Evolutionary conservation across 2,329 filamentous ascomycete species (phyloP), one percentile per base, ranked within the genome.

Genomic region (Stagonosporopsis tanaceti): DNA sequence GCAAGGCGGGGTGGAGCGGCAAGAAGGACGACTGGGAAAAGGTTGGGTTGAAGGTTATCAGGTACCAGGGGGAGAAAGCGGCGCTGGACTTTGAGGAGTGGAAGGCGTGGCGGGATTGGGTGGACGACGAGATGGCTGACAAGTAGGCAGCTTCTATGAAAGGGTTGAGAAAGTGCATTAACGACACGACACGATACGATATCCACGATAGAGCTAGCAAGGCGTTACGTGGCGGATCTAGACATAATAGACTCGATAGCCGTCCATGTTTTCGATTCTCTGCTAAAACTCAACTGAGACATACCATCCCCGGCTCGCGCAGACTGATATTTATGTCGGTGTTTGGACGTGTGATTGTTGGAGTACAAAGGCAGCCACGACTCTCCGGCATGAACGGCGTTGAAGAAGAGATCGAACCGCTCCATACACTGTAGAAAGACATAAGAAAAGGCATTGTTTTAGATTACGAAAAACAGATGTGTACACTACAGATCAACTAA

Each of bases 1-100:
- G 92, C 58, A 99, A 99, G 82, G 93, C 93, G 0, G 95, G 95
- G 1, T 99, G 93, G 93, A 84, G 84, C 56, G 93, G 92, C 1
- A 76, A 79, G 41, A 79, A 71, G 69, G 79, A 80, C 50, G 84
- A 85, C 38, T 98, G 93, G 94, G 84, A 84, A 64, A 88, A 92
- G 58, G 87, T 97, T 3, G 87, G 91, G 47, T 81, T 96, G 74
- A 87, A 87, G 66, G 87, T 95, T 2, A 88, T 93, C 53, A 85
- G 91, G 66, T 99, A 98, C 75, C 91, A 95, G 77, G 95, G 95
- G 20, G 87, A 88, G 78, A 93, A 92, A 80, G 85, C 88, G 52
- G 87, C 81, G 53, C 75, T 95, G 58, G 81, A 78, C 46, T 97
- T 91, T 74, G 77, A 75, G 1, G 90, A 94, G 68, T 98, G 88